A percentile compares a stretch with the other conserved stretches of the same genome.
Evolutionary conservation across 2,329 filamentous ascomycete species (phyloP).

Genomic region (Dactylonectria estremocensis): DNA sequence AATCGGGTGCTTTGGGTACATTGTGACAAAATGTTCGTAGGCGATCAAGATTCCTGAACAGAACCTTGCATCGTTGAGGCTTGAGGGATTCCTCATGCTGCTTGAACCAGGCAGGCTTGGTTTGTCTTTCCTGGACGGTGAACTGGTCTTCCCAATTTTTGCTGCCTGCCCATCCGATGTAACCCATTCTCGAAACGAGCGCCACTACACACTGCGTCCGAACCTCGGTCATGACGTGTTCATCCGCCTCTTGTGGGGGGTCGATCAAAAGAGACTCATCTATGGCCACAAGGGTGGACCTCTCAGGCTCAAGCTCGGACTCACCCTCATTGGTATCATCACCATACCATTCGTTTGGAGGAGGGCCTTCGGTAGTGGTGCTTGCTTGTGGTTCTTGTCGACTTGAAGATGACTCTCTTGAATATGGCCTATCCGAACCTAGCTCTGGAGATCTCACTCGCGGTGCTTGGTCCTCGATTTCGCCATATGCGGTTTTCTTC

Average conservation of each 20-base stretch:
- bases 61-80: conserved; percentile 16
- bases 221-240: conserved; percentile 24
- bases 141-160: conserved; percentile 33
- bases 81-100: neutral
- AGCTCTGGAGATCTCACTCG: conserved; percentile 34
- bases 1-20: conserved; percentile 31
- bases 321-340: neutral
- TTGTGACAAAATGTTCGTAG: conserved; percentile 36
- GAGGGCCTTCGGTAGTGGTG: neutral
- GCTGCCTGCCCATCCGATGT: conserved; percentile 28
- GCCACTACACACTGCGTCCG: conserved; percentile 21
- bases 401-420: neutral
- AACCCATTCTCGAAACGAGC: conserved; percentile 27
- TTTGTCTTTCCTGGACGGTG: conserved; percentile 7
- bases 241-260: conserved; percentile 23
- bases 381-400: conserved; percentile 8
- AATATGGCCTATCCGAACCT: conserved; percentile 19
- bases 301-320: neutral
- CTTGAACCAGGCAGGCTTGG: conserved; percentile 10
- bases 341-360: neutral
- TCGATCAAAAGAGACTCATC: conserved; percentile 43
- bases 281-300: neutral
- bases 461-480: conserved; percentile 6
- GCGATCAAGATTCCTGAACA: conserved; percentile 33
- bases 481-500: conserved; percentile 29